Conservation (phyloP, 495 filamentous ascomycete species). For the Extremus antarcticus region DNA sequence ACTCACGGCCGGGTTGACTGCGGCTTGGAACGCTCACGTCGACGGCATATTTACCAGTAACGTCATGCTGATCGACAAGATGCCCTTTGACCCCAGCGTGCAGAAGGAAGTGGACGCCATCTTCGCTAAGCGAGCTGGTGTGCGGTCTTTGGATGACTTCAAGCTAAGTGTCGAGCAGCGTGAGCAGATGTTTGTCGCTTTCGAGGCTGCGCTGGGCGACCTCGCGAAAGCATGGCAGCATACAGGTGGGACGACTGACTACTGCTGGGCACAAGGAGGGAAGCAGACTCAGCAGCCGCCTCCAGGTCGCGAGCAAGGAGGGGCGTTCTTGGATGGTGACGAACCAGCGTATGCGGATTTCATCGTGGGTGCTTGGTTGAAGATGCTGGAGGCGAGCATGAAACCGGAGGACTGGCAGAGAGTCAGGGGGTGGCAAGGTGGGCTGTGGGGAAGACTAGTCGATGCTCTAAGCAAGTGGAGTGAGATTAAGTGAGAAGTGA, state of each 20-base stretch:
- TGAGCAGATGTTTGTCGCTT: slow-evolving; percentile 27
- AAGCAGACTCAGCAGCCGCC: slow-evolving; percentile 1
- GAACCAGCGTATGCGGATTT: slow-evolving; percentile 48
- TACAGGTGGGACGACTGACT: slow-evolving; percentile 11
- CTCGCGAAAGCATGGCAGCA: slow-evolving; percentile 36
- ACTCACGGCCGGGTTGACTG: slow-evolving; percentile 22
- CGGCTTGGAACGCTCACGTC: slow-evolving; percentile 38
- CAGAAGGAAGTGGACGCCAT: slow-evolving; percentile 35
- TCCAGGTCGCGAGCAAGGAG: slow-evolving; percentile 20
- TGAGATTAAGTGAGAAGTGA: slow-evolving; percentile 17
- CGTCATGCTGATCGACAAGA: slow-evolving; percentile 25
- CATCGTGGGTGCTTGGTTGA: slow-evolving; percentile 52
- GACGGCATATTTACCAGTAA: slow-evolving; percentile 41
- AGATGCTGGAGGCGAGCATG: slow-evolving; percentile 32
- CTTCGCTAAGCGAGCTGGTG: slow-evolving; percentile 34
- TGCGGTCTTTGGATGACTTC: slow-evolving; percentile 39
- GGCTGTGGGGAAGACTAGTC: slow-evolving; percentile 20
- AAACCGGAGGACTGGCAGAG: slow-evolving; percentile 42
- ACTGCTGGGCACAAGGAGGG: not conserved
- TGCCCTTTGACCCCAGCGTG: slow-evolving; percentile 38
- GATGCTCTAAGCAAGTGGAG: slow-evolving; percentile 34
- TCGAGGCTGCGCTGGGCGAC: slow-evolving; percentile 33
- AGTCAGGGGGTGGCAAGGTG: slow-evolving; percentile 42
- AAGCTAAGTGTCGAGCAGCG: slow-evolving; percentile 34
- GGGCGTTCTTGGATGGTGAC: slow-evolving; percentile 42